Percentiles rank a stretch among this genome's conserved stretches.
phyloP scores from a whole-genome alignment of 2,329 filamentous ascomycete species.

The Zymoseptoria brevis region DNA sequence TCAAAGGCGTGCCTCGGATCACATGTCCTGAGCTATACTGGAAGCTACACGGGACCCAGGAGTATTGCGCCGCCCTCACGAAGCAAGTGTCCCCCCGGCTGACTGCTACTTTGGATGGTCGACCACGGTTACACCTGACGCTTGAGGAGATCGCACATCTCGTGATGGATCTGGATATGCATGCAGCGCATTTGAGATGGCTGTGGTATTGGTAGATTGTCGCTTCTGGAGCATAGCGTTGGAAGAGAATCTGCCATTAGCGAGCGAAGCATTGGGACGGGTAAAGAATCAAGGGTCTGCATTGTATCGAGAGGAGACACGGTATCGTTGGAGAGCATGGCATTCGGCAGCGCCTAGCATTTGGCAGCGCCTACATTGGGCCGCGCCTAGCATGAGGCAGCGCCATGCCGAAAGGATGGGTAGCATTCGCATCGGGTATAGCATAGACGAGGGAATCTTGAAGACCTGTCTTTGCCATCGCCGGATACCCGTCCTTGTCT shows the following conservation, averaged over 20 bases:
- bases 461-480: too few relatives aligned
- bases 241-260: background rate
- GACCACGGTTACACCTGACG: background rate
- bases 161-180: constrained; percentile 6
- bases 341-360: background rate
- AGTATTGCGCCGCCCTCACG: constrained; percentile 10
- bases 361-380: background rate
- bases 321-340: background rate
- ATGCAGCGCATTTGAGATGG: constrained; percentile 13
- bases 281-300: too few relatives aligned
- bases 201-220: constrained; percentile 12
- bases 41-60: constrained; percentile 8
- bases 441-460: too few relatives aligned
- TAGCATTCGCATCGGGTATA: background rate
- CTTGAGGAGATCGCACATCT: constrained; percentile 6
- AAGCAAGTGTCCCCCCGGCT: constrained; percentile 5
- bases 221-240: background rate
- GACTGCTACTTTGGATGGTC: background rate
- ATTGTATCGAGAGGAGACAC: background rate
- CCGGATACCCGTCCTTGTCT: too few relatives aligned
- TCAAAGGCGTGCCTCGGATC: constrained; percentile 6
- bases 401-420: too few relatives aligned
- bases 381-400: background rate
- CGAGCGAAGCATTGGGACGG: background rate
- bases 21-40: constrained; percentile 7